phyloP scores from a whole-genome alignment of 371 early-diverging fungal genomes.

The Mucor indicus region DNA sequence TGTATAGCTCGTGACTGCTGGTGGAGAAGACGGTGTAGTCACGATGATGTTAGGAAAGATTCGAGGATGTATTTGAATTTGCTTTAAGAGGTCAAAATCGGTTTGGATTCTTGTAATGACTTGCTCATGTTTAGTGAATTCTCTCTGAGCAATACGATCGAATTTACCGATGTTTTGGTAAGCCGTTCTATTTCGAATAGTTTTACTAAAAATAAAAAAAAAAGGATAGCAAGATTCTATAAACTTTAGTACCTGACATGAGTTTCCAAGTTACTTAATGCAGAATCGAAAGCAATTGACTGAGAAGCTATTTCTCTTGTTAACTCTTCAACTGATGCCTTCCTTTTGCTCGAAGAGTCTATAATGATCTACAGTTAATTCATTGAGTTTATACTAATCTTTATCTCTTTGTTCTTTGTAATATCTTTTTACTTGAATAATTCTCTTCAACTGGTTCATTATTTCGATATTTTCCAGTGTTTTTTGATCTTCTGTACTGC shows the following conservation, averaged over 20 bases:
- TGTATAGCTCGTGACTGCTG: not conserved
- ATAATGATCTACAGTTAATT: not conserved
- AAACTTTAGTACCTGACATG: conserved; percentile 15
- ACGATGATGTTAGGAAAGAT: not conserved
- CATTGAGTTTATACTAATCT: no score
- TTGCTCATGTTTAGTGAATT: conserved; percentile 15
- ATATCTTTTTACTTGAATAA: not conserved
- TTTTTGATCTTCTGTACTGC: not conserved
- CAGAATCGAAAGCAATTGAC: conserved; percentile 14
- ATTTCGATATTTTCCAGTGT: conserved; percentile 1
- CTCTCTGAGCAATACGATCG: conserved; percentile 24
- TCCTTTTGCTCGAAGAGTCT: conserved; percentile 1
- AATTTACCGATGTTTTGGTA: conserved; percentile 18
- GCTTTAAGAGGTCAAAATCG: conserved; percentile 3
- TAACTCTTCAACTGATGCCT: conserved; percentile 2
- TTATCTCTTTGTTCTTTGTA: no score
- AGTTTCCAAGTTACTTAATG: conserved; percentile 12
- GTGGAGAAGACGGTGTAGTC: not conserved
- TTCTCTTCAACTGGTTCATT: not conserved
- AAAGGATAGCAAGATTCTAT: not conserved
- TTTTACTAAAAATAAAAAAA: not conserved
- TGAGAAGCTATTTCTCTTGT: conserved; percentile 13
- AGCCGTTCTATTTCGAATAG: conserved; percentile 7
- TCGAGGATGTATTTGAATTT: conserved; percentile 11
- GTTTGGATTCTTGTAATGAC: conserved; percentile 6